These are phyloP conservation scores for Penicillium riverlandense DNA, from an alignment of 495 filamentous ascomycete genomes.

Conservation along the genomic window DNA sequence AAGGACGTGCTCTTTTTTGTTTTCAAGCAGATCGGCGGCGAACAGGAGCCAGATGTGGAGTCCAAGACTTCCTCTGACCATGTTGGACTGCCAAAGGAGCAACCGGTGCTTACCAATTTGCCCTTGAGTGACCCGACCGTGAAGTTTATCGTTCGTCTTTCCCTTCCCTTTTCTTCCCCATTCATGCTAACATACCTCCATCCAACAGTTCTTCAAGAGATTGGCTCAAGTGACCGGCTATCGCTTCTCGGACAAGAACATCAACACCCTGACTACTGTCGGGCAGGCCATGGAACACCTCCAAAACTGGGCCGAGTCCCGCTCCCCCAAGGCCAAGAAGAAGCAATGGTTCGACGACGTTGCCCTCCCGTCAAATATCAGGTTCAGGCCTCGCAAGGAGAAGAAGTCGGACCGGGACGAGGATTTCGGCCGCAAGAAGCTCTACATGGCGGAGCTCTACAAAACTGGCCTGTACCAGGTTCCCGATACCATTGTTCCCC, in stretches of 20 bases:
- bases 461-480: constrained; percentile 41
- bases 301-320: constrained; percentile 19
- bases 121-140: constrained; percentile 49
- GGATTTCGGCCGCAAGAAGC: constrained; percentile 74
- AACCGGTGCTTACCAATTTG: constrained; percentile 10
- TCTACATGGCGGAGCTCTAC: constrained; percentile 67
- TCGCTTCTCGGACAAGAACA: constrained; percentile 59
- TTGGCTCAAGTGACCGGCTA: constrained; percentile 70
- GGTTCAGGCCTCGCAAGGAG: constrained; percentile 59
- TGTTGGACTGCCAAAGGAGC: constrained; percentile 10
- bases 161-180: background rate
- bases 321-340: constrained; percentile 17
- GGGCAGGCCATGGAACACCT: constrained; percentile 37
- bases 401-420: constrained; percentile 66
- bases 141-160: constrained; percentile 65
- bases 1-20: constrained; percentile 28
- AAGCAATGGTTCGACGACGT: constrained; percentile 3
- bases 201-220: constrained; percentile 62
- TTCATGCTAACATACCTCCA: constrained; percentile 8
- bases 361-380: constrained; percentile 30
- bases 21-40: constrained; percentile 26
- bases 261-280: constrained; percentile 46
- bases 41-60: constrained; percentile 7
- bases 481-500: constrained; percentile 4
- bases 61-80: constrained; percentile 8